Percentiles rank a stretch among this genome's conserved stretches.
phyloP scores from a whole-genome alignment of 352 stramenopile genomes.

The Globisporangium takayamanum region DNA sequence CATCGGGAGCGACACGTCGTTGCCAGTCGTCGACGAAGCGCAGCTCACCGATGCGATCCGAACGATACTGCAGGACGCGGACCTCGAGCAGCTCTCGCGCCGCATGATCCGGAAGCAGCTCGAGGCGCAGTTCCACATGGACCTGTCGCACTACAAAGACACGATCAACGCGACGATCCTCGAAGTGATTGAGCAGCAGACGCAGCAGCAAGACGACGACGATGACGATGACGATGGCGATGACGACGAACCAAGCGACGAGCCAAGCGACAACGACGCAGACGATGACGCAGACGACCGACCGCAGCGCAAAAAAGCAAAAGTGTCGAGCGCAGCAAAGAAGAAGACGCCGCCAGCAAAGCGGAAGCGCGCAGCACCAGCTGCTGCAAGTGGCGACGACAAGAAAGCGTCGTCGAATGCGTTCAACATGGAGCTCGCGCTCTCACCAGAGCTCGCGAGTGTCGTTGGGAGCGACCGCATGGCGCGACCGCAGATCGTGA shows the following conservation, averaged over 20 bases:
- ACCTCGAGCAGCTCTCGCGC: conserved; percentile 80
- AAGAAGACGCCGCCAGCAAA: conserved; percentile 59
- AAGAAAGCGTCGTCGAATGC: conserved; percentile 37
- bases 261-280: conserved; percentile 36
- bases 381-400: conserved; percentile 16
- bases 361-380: conserved; percentile 32
- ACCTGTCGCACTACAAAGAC: conserved; percentile 78
- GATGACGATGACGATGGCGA: conserved; percentile 35
- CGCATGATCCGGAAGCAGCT: conserved; percentile 87
- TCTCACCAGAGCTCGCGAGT: conserved; percentile 70
- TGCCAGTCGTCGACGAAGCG: conserved; percentile 42
- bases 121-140: conserved; percentile 65
- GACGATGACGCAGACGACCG: conserved; percentile 27
- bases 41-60: conserved; percentile 71
- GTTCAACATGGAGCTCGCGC: conserved; percentile 72
- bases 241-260: conserved; percentile 15
- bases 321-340: conserved; percentile 24
- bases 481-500: conserved; percentile 91
- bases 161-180: conserved; percentile 81
- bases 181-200: conserved; percentile 75
- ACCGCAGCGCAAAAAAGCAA: conserved; percentile 21
- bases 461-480: conserved; percentile 84
- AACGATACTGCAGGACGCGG: conserved; percentile 67
- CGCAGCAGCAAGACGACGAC: conserved; percentile 54
- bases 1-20: conserved; percentile 31